These are phyloP conservation scores for Barnettozyma sucrosica DNA, from an alignment of 805 yeast species.

Conservation along the genomic window DNA sequence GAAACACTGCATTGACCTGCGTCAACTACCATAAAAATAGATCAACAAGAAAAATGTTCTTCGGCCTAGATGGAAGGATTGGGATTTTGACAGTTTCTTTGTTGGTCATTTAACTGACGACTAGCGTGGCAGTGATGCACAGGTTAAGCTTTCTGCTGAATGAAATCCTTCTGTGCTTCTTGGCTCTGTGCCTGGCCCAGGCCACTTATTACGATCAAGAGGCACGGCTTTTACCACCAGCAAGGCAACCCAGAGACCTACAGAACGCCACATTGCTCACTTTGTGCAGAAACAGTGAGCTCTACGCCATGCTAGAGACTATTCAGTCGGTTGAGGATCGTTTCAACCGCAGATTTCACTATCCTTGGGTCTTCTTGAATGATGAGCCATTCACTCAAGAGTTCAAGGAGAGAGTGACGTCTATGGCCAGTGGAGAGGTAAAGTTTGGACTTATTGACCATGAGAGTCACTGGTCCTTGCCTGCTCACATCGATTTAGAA, in stretches of 20 bases:
- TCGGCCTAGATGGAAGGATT: neutral
- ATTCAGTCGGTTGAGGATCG: constrained; percentile 37
- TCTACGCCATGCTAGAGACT: constrained; percentile 45
- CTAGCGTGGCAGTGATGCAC: neutral
- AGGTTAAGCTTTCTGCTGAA: neutral
- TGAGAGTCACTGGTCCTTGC: constrained; percentile 78
- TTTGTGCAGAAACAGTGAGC: constrained; percentile 55
- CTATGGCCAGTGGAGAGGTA: constrained; percentile 58
- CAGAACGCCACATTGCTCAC: constrained; percentile 41
- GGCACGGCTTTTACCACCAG: neutral
- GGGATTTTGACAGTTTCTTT: too few relatives aligned
- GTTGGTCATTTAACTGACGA: too few relatives aligned
- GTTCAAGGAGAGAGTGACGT: constrained; percentile 49
- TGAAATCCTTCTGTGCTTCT: neutral
- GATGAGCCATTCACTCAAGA: constrained; percentile 70
- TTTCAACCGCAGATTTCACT: constrained; percentile 53
- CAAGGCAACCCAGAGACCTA: neutral
- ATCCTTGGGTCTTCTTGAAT: constrained; percentile 91
- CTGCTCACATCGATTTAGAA: constrained; percentile 69
- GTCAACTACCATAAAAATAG: neutral
- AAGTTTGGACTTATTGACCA: constrained; percentile 67
- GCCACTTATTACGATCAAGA: neutral
- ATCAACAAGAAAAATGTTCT: neutral
- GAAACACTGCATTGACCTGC: neutral
- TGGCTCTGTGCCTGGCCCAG: neutral